phyloP scores from a whole-genome alignment of 306 rosid species.

The Bauhinia variegata region DNA sequence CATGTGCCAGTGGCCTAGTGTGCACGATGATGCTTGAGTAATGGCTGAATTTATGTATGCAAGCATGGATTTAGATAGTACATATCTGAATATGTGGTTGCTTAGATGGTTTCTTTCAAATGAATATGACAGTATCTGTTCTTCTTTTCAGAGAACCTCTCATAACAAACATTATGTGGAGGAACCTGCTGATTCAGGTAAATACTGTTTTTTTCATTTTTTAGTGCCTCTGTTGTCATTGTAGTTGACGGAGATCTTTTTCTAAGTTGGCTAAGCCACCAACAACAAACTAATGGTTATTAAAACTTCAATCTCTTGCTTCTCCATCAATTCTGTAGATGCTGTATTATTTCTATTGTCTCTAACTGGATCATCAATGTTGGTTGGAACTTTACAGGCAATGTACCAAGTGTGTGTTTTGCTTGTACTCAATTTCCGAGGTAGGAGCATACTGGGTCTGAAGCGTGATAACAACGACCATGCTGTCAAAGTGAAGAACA shows the following conservation, averaged over 20 bases:
- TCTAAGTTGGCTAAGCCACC: constrained; percentile 10
- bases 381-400: constrained; percentile 59
- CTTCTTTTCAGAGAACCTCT: constrained; percentile 78
- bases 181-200: constrained; percentile 92
- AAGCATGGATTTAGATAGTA: no score
- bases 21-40: no score
- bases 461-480: constrained; percentile 15
- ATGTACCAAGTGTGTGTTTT: constrained; percentile 75
- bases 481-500: constrained; percentile 74
- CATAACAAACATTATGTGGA: constrained; percentile 91
- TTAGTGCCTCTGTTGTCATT: background rate
- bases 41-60: no score
- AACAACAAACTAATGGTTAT: constrained; percentile 1
- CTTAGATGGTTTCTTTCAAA: no score
- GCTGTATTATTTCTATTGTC: constrained; percentile 7
- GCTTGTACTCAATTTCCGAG: constrained; percentile 74
- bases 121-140: constrained; percentile 33
- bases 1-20: no score
- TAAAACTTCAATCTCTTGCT: background rate
- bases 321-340: background rate
- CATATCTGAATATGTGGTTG: no score
- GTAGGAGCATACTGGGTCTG: constrained; percentile 58
- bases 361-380: constrained; percentile 13
- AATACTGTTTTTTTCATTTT: constrained; percentile 26
- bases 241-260: constrained; percentile 17